Percentiles rank a stretch among this genome's conserved stretches.
Conservation (phyloP, 2,329 filamentous ascomycete species). For the Monosporascus sp. region DNA sequence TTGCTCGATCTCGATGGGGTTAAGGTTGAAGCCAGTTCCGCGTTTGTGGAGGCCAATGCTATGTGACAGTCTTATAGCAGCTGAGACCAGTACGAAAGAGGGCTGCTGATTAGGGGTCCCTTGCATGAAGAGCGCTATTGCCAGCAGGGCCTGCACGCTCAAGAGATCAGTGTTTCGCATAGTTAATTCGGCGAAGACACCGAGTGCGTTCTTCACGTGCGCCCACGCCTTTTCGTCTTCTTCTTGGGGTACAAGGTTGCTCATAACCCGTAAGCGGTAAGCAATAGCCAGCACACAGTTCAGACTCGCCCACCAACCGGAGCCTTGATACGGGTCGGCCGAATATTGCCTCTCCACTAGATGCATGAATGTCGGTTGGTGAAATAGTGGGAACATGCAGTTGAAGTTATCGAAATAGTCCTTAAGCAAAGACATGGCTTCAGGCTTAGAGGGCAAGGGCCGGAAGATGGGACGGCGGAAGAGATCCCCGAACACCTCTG, state of each 20-base stretch:
- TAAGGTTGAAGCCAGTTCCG: slow-evolving; percentile 87
- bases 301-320: slow-evolving; percentile 97
- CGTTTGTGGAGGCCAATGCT: slow-evolving; percentile 94
- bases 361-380: slow-evolving; percentile 98
- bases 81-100: slow-evolving; percentile 83
- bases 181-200: slow-evolving; percentile 83
- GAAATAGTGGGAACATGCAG: slow-evolving; percentile 95
- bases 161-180: slow-evolving; percentile 95
- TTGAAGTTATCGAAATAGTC: slow-evolving; percentile 99
- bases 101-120: slow-evolving; percentile 96
- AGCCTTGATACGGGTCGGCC: slow-evolving; percentile 84
- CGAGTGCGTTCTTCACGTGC: slow-evolving; percentile 94
- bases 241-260: slow-evolving; percentile 81
- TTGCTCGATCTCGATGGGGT: slow-evolving; percentile 91
- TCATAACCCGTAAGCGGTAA: slow-evolving; percentile 89
- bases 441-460: slow-evolving; percentile 76
- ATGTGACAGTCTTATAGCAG: slow-evolving; percentile 84
- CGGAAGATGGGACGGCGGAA: slow-evolving; percentile 83
- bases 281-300: slow-evolving; percentile 93
- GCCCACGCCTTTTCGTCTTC: slow-evolving; percentile 94
- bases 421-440: slow-evolving; percentile 79
- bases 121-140: slow-evolving; percentile 91
- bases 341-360: slow-evolving; percentile 93
- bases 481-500: slow-evolving; percentile 91
- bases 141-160: slow-evolving; percentile 88